phyloP scores from a whole-genome alignment of 2,329 filamentous ascomycete species.

The Diaporthe sp. region DNA sequence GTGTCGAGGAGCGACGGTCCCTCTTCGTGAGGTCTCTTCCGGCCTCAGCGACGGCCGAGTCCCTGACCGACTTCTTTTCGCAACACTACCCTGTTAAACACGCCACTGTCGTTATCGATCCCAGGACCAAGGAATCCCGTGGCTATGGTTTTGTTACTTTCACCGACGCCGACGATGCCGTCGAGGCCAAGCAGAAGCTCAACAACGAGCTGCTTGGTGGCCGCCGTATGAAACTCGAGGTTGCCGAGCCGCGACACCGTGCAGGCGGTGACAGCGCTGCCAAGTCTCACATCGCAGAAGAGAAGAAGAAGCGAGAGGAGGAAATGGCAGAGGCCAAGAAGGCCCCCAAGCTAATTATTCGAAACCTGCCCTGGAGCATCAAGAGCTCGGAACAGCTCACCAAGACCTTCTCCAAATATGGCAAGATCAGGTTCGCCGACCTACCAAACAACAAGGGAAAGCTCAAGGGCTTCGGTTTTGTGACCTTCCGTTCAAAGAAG shows the following conservation, averaged over 20 bases:
- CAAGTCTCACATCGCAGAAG: conserved; percentile 54
- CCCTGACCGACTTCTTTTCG: conserved; percentile 90
- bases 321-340: conserved; percentile 71
- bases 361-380: conserved; percentile 96
- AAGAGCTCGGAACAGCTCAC: conserved; percentile 86
- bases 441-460: conserved; percentile 83
- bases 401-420: conserved; percentile 86
- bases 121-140: conserved; percentile 86
- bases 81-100: conserved; percentile 96
- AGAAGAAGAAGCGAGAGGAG: conserved; percentile 69
- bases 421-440: conserved; percentile 90
- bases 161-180: conserved; percentile 91
- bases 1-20: conserved; percentile 74
- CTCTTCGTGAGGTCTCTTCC: conserved; percentile 94
- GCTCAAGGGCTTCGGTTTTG: conserved; percentile 92
- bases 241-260: conserved; percentile 88
- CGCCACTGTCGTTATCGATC: conserved; percentile 90
- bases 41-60: conserved; percentile 81
- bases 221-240: conserved; percentile 85
- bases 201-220: conserved; percentile 84
- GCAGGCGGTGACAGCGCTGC: conserved; percentile 56
- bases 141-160: conserved; percentile 98
- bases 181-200: conserved; percentile 83
- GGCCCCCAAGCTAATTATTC: conserved; percentile 84
- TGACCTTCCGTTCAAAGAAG: conserved; percentile 87